Conservation (phyloP, 495 filamentous ascomycete genomes). For the Xylaria intraflava region DNA sequence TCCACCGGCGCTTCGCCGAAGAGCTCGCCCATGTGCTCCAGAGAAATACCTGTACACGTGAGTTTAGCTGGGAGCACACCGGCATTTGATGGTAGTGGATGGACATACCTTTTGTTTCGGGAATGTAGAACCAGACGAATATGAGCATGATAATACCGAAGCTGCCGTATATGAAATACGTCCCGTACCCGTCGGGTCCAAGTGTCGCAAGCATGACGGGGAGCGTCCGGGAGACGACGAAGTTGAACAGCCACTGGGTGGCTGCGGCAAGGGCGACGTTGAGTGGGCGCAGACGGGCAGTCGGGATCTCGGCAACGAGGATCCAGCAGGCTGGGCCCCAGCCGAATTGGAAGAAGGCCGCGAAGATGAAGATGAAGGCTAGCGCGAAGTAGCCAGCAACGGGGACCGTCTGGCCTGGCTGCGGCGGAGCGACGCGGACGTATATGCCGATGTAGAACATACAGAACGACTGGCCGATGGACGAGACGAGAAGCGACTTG, state of each 20-base stretch:
- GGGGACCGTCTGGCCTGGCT: constrained; percentile 32
- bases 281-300: constrained; percentile 61
- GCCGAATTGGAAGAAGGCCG: constrained; percentile 69
- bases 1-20: constrained; percentile 6
- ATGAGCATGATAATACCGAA: constrained; percentile 63
- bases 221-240: constrained; percentile 58
- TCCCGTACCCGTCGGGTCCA: constrained; percentile 56
- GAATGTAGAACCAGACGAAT: constrained; percentile 67
- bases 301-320: constrained; percentile 67
- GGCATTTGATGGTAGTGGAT: constrained; percentile 30
- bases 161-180: constrained; percentile 49
- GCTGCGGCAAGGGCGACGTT: constrained; percentile 65
- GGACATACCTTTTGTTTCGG: constrained; percentile 63
- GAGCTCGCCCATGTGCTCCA: constrained; percentile 14
- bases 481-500: constrained; percentile 66
- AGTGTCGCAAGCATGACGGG: constrained; percentile 60
- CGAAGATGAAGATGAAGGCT: constrained; percentile 67
- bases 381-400: constrained; percentile 56
- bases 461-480: constrained; percentile 59
- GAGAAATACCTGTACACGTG: constrained; percentile 20
- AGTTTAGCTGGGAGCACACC: constrained; percentile 22
- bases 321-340: constrained; percentile 80
- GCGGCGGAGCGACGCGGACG: constrained; percentile 61
- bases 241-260: constrained; percentile 66
- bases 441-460: constrained; percentile 83